phyloP scores from a whole-genome alignment of 1,284 basidiomycete genomes.

The Spongiforma sp. region DNA sequence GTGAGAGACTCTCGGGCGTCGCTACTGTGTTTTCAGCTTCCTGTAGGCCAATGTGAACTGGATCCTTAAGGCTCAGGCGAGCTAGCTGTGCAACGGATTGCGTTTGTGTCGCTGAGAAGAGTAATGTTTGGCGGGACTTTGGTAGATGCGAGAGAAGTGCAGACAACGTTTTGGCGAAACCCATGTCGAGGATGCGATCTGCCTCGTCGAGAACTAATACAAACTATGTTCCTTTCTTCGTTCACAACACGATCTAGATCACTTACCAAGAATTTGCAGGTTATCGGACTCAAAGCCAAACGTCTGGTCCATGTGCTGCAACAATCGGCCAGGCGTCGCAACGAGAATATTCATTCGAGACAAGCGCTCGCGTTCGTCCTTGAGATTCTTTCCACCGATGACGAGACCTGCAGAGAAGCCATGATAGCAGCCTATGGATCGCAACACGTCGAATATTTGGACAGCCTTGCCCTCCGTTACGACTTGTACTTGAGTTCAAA shows the following conservation, averaged over 20 bases:
- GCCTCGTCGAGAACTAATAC: slow-evolving; percentile 91
- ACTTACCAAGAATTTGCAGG: slow-evolving; percentile 87
- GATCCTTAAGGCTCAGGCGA: slow-evolving; percentile 86
- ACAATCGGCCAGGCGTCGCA: slow-evolving; percentile 92
- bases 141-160: slow-evolving; percentile 91
- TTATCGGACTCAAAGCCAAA: slow-evolving; percentile 93
- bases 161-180: slow-evolving; percentile 88
- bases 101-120: slow-evolving; percentile 98
- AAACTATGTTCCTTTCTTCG: background rate
- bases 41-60: slow-evolving; percentile 77
- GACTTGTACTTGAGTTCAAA: slow-evolving; percentile 1
- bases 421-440: slow-evolving; percentile 91
- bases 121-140: slow-evolving; percentile 87
- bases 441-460: slow-evolving; percentile 96
- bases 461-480: slow-evolving; percentile 66
- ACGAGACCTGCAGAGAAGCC: slow-evolving; percentile 94
- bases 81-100: slow-evolving; percentile 91
- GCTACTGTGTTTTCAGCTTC: slow-evolving; percentile 48
- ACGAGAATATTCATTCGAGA: slow-evolving; percentile 97
- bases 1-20: slow-evolving; percentile 79
- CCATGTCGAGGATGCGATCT: slow-evolving; percentile 96
- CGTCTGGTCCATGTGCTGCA: slow-evolving; percentile 99
- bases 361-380: slow-evolving; percentile 90
- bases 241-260: background rate
- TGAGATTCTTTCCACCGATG: slow-evolving; percentile 96